Evolutionary conservation across 2,329 filamentous ascomycete species (phyloP).

Genomic region (Dendryphion nanum): DNA sequence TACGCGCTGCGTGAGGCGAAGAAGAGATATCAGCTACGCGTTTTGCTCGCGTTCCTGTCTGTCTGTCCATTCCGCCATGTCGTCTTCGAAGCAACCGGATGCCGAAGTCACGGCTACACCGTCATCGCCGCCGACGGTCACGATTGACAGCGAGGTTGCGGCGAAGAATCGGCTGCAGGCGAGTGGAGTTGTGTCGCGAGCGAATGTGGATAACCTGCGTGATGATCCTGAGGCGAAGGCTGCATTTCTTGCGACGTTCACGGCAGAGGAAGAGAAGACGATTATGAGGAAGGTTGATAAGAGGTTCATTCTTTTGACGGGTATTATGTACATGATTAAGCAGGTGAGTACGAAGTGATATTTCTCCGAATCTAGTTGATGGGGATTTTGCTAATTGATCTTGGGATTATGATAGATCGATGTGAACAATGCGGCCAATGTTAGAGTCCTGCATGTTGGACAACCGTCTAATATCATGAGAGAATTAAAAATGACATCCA

Average conservation of each 20-base stretch:
- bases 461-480: conserved; percentile 17
- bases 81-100: conserved; percentile 4
- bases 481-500: conserved; percentile 18
- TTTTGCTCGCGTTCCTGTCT: too few species aligned
- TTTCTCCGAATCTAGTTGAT: too few species aligned
- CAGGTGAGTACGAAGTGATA: conserved; percentile 11
- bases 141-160: conserved; percentile 12
- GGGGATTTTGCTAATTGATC: too few species aligned
- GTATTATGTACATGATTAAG: conserved; percentile 24
- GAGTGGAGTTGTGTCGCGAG: conserved; percentile 10
- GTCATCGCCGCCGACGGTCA: too few species aligned
- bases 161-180: conserved; percentile 9
- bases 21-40: too few species aligned
- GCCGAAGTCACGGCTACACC: conserved; percentile 1
- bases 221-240: conserved; percentile 20
- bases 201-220: conserved; percentile 13
- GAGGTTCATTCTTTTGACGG: conserved; percentile 18
- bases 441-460: conserved; percentile 22
- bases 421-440: conserved; percentile 19
- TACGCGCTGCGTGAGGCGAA: too few species aligned
- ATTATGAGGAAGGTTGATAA: conserved; percentile 24
- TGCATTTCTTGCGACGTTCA: conserved; percentile 18
- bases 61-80: too few species aligned
- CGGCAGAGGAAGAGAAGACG: conserved; percentile 18
- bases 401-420: conserved; percentile 21